Conservation (phyloP, 2,329 filamentous ascomycete genomes). For the Botryotinia narcissicola region DNA sequence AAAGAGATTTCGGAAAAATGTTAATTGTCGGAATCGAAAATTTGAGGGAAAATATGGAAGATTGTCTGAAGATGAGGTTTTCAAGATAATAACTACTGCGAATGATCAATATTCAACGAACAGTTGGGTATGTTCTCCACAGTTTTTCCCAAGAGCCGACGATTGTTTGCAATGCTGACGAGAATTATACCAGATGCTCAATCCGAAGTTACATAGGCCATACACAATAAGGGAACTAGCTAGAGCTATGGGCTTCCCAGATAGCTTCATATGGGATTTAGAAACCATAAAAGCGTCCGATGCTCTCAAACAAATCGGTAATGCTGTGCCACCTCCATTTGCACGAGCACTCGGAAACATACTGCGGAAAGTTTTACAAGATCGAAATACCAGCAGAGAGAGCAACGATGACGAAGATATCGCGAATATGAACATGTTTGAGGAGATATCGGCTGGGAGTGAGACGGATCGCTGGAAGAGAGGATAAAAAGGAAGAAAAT, state of each 20-base stretch:
- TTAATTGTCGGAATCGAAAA: background rate
- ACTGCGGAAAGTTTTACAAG: slow-evolving; percentile 1
- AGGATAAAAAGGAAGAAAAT: background rate
- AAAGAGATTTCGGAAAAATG: background rate
- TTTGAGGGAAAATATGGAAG: background rate
- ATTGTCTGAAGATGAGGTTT: background rate
- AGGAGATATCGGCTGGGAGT: background rate
- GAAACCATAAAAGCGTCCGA: slow-evolving; percentile 1
- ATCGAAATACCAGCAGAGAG: no score
- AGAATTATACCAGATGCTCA: slow-evolving; percentile 16
- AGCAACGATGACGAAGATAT: background rate
- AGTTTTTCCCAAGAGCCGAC: background rate
- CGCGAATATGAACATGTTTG: fast-evolving
- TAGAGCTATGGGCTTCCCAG: slow-evolving; percentile 25
- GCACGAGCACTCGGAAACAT: slow-evolving; percentile 1
- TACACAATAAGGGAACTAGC: slow-evolving; percentile 24
- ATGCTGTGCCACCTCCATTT: slow-evolving; percentile 17
- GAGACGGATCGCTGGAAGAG: background rate
- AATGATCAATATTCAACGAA: background rate
- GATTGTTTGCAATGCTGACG: background rate
- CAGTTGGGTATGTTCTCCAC: background rate
- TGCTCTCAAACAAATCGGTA: slow-evolving; percentile 12
- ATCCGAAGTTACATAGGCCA: background rate
- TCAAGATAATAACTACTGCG: slow-evolving; percentile 12
- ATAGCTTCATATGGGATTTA: slow-evolving; percentile 24